These are phyloP conservation scores for Microbotryomycetes sp. DNA, from an alignment of 1,284 basidiomycete genomes.

Conservation along the genomic window DNA sequence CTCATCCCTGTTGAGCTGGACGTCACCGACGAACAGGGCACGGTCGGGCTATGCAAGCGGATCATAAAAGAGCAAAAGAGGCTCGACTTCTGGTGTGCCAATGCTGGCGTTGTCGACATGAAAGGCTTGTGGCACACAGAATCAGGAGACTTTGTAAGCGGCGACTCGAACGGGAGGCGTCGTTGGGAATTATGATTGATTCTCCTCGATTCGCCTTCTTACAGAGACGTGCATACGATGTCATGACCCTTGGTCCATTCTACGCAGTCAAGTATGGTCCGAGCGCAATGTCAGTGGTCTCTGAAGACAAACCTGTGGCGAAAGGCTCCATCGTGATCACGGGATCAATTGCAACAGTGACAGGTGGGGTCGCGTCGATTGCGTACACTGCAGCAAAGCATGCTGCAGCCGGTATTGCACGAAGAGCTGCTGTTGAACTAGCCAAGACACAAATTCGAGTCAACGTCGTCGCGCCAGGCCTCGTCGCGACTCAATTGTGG, in stretches of 20 bases:
- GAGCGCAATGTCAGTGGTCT: conserved; percentile 11
- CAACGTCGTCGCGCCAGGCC: background rate
- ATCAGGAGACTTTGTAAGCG: conserved; percentile 12
- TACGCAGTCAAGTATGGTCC: conserved; percentile 15
- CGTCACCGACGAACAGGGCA: conserved; percentile 8
- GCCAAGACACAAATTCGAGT: conserved; percentile 7
- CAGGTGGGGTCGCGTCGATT: conserved; percentile 3
- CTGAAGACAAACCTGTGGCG: conserved; percentile 3
- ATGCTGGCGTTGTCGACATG: conserved; percentile 11
- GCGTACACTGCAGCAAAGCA: conserved; percentile 17
- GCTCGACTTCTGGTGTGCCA: conserved; percentile 14
- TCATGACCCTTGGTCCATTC: conserved; percentile 11
- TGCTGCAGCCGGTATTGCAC: conserved; percentile 7
- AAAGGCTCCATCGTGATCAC: conserved; percentile 12
- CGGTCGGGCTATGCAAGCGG: conserved; percentile 4
- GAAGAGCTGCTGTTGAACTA: conserved; percentile 9
- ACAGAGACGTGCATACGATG: conserved; percentile 3
- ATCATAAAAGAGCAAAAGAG: conserved; percentile 4
- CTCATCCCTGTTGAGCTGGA: conserved; percentile 10
- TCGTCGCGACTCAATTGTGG: background rate
- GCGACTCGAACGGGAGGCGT: background rate
- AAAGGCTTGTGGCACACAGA: conserved; percentile 13
- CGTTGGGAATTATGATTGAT: too few relatives aligned
- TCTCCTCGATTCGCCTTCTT: too few relatives aligned
- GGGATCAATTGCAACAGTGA: conserved; percentile 10